phyloP scores from a whole-genome alignment of 1,284 basidiomycete species.

The Sphagnurus paluster region DNA sequence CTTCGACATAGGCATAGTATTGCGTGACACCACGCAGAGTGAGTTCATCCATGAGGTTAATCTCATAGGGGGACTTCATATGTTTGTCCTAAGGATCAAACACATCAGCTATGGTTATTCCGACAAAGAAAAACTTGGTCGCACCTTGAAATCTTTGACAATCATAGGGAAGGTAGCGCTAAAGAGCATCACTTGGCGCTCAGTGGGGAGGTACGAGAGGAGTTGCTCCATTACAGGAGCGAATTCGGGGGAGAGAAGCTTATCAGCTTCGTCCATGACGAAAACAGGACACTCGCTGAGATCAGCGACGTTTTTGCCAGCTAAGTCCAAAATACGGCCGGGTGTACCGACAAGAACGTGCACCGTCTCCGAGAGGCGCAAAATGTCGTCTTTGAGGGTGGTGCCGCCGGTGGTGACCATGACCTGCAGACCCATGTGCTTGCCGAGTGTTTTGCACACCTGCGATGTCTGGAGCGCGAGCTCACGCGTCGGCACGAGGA shows the following conservation, averaged over 20 bases:
- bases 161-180: conserved; percentile 99
- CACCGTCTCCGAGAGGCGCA: conserved; percentile 87
- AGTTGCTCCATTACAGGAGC: conserved; percentile 98
- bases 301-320: conserved; percentile 93
- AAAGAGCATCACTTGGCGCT: conserved; percentile 98
- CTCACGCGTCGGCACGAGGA: conserved; percentile 94
- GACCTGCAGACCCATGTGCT: conserved; percentile 93
- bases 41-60: conserved; percentile 99
- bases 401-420: conserved; percentile 99
- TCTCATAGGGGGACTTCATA: conserved; percentile 96
- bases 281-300: conserved; percentile 94
- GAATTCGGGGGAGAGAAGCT: conserved; percentile 96
- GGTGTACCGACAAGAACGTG: conserved; percentile 98
- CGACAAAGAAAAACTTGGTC: conserved; percentile 19
- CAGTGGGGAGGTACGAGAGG: conserved; percentile 80
- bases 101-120: conserved; percentile 9
- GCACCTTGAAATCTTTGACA: conserved; percentile 97
- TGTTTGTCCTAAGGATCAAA: conserved; percentile 80
- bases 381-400: conserved; percentile 96
- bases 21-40: conserved; percentile 98
- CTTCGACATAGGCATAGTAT: conserved; percentile 99
- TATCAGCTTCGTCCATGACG: conserved; percentile 99
- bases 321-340: conserved; percentile 93
- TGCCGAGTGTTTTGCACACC: conserved; percentile 96
- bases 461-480: conserved; percentile 95